Evolutionary conservation across 2,329 filamentous ascomycete genomes (phyloP), one percentile per base, ranked within the genome.

Genomic region (Orbilia javanica): DNA sequence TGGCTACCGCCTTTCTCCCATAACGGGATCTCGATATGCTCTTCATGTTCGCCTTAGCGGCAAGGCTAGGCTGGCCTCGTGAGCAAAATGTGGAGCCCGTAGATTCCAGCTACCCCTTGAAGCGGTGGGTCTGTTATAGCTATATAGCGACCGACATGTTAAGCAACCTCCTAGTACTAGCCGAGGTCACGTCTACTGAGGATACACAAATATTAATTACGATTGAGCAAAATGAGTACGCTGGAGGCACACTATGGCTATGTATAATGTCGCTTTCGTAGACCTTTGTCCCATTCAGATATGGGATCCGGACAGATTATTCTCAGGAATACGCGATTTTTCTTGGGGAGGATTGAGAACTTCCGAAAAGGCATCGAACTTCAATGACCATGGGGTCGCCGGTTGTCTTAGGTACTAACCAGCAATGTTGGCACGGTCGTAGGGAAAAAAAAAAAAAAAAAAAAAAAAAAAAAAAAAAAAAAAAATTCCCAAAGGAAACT

Each of bases 51-150:
- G 60, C 68, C 48, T 46, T 73, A 73, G 60, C 69, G 69, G 69
- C 69, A 66, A 73, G 69, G 44, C 69, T 65, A 63, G 57, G 60
- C 42, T 71, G 62, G 69, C 69, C 69, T 73, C 69, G 69, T 73
- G 69, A 73, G 60, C 69, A 73, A 73, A 65, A 73, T 10, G 69
- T 73, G 69, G 69, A 73, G 69, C 69, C 65, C 50, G 20, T 66
- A 66, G 60, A 65, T 46, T 57, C 44, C 57, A 65, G 60, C 57
- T 72, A 65, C 69, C 69, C 69, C 69, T 73, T 73, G 69, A 73
- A 73, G 69, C 48, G 57, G 68, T 65, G 60, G 69, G 69, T 66
- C 69, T 66, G 25, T 39, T 73, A 60, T 72, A 65, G 29, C 67
- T 36, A 72, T 48, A 48, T 66, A 57, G 27, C 11, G 50, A 48